These are phyloP conservation scores for Strobilomyces confusus DNA, from an alignment of 768 basidiomycete species.

Conservation along the genomic window DNA sequence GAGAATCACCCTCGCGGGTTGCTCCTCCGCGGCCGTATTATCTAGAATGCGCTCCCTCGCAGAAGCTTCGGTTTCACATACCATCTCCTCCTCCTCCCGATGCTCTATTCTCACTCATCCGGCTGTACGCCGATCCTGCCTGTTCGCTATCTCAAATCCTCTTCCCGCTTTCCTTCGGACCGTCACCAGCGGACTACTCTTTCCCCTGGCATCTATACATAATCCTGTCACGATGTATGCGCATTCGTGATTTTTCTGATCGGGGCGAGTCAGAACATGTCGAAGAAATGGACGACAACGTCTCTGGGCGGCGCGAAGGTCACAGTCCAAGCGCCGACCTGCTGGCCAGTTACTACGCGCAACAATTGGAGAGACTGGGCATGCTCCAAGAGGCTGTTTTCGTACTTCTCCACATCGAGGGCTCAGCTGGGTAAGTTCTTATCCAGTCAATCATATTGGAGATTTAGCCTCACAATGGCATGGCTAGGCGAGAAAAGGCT, in stretches of 20 bases:
- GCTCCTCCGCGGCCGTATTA: conserved; percentile 62
- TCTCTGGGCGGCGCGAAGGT: conserved; percentile 56
- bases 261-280: conserved; percentile 47
- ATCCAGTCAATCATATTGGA: not conserved
- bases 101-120: conserved; percentile 77
- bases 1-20: conserved; percentile 37
- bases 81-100: conserved; percentile 52
- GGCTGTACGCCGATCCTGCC: conserved; percentile 68
- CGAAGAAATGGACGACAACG: conserved; percentile 36
- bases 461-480: conserved; percentile 5
- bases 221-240: conserved; percentile 77
- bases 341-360: conserved; percentile 79
- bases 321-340: conserved; percentile 82
- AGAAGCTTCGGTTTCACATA: conserved; percentile 38
- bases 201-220: conserved; percentile 93
- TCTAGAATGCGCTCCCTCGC: conserved; percentile 29
- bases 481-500: conserved; percentile 71
- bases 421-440: conserved; percentile 62
- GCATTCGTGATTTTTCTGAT: conserved; percentile 85
- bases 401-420: conserved; percentile 85
- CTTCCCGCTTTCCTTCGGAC: conserved; percentile 66
- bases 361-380: conserved; percentile 77
- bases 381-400: conserved; percentile 85
- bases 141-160: conserved; percentile 68
- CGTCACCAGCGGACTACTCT: conserved; percentile 75